Conservation (phyloP, 768 basidiomycete species). For the Boletus rufocinnamomeus region DNA sequence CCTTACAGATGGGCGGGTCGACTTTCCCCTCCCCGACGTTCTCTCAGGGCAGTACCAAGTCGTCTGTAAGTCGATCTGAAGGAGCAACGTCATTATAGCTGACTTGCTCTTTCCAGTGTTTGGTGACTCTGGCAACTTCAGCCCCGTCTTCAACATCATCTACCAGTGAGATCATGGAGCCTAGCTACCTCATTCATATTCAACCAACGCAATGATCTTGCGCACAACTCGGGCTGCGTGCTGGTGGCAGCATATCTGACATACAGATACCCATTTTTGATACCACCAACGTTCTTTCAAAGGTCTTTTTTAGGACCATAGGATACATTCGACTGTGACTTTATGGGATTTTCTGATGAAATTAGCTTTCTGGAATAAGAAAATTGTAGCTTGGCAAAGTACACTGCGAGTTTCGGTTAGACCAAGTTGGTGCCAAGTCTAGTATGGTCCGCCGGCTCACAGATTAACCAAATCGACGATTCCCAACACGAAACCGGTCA, state of each 20-base stretch:
- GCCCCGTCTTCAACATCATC: slow-evolving; percentile 31
- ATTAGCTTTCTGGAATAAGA: background rate
- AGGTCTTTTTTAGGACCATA: background rate
- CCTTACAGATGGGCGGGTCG: slow-evolving; percentile 30
- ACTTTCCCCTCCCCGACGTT: slow-evolving; percentile 35
- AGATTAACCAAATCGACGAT: background rate
- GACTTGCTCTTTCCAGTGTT: slow-evolving; percentile 25
- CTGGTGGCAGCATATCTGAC: background rate
- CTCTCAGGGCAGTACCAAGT: slow-evolving; percentile 35
- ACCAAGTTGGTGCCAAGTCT: background rate
- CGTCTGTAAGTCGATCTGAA: slow-evolving; percentile 28
- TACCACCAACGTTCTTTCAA: background rate
- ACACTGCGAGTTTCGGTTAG: background rate
- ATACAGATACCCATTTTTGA: background rate
- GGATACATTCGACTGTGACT: background rate
- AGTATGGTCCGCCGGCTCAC: slow-evolving; percentile 12
- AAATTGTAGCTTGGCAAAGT: background rate
- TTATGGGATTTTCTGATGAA: background rate
- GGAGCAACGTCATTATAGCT: background rate
- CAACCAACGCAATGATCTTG: too few relatives aligned
- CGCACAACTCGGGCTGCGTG: too few relatives aligned
- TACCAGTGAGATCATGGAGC: background rate
- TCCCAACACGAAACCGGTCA: background rate
- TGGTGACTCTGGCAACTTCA: background rate
- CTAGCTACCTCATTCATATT: background rate